Evolutionary conservation across 129 eudicot genomes (phyloP).

Genomic region (Centaurea solstitialis): DNA sequence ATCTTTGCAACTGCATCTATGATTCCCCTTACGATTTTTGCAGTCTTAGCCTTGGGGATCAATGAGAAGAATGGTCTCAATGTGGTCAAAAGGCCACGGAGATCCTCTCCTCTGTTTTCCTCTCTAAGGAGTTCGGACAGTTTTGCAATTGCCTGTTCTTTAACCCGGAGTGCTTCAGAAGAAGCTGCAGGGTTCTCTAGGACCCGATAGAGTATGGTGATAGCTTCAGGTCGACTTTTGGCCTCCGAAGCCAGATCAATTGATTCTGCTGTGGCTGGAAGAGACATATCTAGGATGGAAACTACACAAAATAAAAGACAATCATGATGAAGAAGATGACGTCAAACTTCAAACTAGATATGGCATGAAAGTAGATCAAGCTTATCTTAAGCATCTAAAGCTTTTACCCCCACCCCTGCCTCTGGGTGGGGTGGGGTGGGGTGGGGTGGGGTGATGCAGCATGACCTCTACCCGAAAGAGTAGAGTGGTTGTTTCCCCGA

Average conservation of each 20-base stretch:
- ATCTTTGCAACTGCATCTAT: slow-evolving; percentile 63
- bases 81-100: slow-evolving; percentile 54
- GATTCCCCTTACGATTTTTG: slow-evolving; percentile 62
- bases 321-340: slow-evolving; percentile 5
- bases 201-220: slow-evolving; percentile 51
- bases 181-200: slow-evolving; percentile 68
- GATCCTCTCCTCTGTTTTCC: slow-evolving; percentile 62
- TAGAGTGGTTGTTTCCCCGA: background rate
- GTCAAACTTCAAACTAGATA: background rate
- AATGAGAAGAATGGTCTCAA: slow-evolving; percentile 58
- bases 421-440: no score
- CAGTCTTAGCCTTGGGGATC: slow-evolving; percentile 62
- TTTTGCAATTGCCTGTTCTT: slow-evolving; percentile 61
- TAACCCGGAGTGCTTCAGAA: slow-evolving; percentile 57
- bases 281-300: slow-evolving; percentile 39
- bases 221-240: slow-evolving; percentile 48
- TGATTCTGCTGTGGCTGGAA: slow-evolving; percentile 59
- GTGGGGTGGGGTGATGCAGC: no score
- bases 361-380: background rate
- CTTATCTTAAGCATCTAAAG: background rate
- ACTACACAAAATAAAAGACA: slow-evolving; percentile 1
- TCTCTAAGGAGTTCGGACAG: slow-evolving; percentile 54
- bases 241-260: slow-evolving; percentile 56
- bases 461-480: no score
- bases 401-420: no score